Base-by-base conservation (phyloP, 2,329 filamentous ascomycete genomes). In the Aspergillus sp. region DNA sequence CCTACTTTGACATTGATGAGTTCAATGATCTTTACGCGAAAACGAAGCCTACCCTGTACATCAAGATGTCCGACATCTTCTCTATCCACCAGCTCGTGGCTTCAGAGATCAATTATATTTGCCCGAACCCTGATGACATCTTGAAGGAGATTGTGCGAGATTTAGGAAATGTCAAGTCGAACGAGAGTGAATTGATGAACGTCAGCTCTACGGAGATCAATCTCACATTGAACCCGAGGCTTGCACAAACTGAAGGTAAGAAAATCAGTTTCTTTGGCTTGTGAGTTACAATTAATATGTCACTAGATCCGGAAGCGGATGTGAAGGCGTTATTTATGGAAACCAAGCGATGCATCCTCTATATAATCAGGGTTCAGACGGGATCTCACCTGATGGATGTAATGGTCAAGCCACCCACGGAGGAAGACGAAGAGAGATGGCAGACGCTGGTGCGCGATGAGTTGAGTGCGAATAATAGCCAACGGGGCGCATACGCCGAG, bases 41-140 rank as follows among this genome's bases (percentile, higher is more conserved):
- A 58, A 91, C 86, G 43, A 94, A 94, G 61, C 91, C 91, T 5
- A 96, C 89, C 0, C 71, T 98, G n/a, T 98, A 96, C 66, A 94
- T 98, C 68, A 98, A 98, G 66, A 89, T 98, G 75, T 76, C 83
- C 11, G 91, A 98, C 57, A 88, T 98, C 36, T 96, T 98, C 57
- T 84, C 89, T 30, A 89, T 98, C 37, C 93, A 98, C 62, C 86
- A 81, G 42, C 72, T 96, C 14, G 74, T 96, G 34, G 80, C 85
- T 3, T 71, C 79, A 15, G 86, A 96, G 47, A 74, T 95, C 30
- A 67, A 78, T 4, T 69, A 70, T 36, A 78, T 96, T 39, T 93
- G 85, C 48, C 81, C 84, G 1, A 74, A 69, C 40, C 77, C 83
- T 20, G 89, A 95, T 45, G 91, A 98, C 55, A 74, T 86, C 39